A percentile compares a stretch with the other conserved stretches of the same genome.
phyloP scores from a whole-genome alignment of 192 early-diverging fungal species.

The Borealophlyctis nickersoniae region DNA sequence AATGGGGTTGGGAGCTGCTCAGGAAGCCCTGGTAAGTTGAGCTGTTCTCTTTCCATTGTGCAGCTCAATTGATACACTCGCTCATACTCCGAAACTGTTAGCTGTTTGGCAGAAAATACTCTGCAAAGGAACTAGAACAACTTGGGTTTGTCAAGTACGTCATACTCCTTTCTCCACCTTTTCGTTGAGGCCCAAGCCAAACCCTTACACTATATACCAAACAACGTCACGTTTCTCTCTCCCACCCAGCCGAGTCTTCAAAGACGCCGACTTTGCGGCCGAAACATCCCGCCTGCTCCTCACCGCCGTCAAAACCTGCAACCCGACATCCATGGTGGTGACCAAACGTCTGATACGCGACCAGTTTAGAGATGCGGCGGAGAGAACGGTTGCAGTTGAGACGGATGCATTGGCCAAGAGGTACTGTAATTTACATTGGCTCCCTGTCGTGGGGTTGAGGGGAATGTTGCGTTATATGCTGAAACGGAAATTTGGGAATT shows the following conservation, averaged over 20 bases:
- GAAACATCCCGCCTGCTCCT: slow-evolving; percentile 18
- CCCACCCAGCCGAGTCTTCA: slow-evolving; percentile 12
- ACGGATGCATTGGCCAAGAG: slow-evolving; percentile 27
- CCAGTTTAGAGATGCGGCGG: slow-evolving; percentile 7
- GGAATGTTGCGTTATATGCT: too few species aligned
- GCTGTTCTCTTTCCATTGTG: neutral
- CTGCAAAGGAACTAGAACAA: slow-evolving; percentile 18
- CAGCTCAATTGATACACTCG: too few species aligned
- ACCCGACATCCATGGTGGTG: slow-evolving; percentile 17
- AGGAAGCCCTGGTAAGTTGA: slow-evolving; percentile 14
- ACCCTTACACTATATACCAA: too few species aligned
- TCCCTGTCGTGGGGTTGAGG: neutral
- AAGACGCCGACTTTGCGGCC: slow-evolving; percentile 13
- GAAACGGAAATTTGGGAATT: too few species aligned
- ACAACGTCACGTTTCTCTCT: too few species aligned
- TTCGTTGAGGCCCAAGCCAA: too few species aligned
- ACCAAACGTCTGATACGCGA: slow-evolving; percentile 20
- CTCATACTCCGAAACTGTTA: too few species aligned
- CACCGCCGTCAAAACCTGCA: slow-evolving; percentile 12
- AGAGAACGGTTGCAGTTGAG: slow-evolving; percentile 19
- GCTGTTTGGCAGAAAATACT: slow-evolving; percentile 27
- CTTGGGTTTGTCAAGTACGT: slow-evolving; percentile 28
- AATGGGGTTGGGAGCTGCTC: slow-evolving; percentile 15
- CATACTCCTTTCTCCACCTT: too few species aligned
- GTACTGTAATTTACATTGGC: too few species aligned